These are phyloP conservation scores for Boletales sp. DNA, from an alignment of 768 basidiomycete species.

Conservation along the genomic window DNA sequence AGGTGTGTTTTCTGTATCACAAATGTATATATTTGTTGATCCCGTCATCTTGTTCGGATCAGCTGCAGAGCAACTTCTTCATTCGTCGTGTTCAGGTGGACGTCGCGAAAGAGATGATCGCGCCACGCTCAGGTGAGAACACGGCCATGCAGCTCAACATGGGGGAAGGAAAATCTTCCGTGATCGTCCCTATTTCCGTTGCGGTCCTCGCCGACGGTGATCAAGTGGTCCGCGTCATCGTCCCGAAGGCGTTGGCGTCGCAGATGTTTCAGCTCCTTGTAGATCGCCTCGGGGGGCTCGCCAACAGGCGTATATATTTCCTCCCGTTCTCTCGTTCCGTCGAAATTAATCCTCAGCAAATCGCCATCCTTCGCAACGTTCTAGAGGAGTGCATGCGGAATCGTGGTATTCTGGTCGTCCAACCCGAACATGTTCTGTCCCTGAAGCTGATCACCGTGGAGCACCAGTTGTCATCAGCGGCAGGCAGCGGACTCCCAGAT, in stretches of 20 bases:
- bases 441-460: slow-evolving; percentile 38
- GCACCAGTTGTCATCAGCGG: slow-evolving; percentile 9
- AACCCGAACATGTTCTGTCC: slow-evolving; percentile 52
- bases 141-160: slow-evolving; percentile 48
- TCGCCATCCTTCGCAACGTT: slow-evolving; percentile 1
- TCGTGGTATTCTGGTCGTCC: slow-evolving; percentile 41
- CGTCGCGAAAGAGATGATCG: slow-evolving; percentile 32
- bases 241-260: slow-evolving; percentile 28
- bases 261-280: slow-evolving; percentile 34
- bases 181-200: slow-evolving; percentile 33
- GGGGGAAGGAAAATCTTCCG: slow-evolving; percentile 51
- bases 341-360: slow-evolving; percentile 19
- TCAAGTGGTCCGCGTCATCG: slow-evolving; percentile 30
- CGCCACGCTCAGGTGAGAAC: slow-evolving; percentile 27
- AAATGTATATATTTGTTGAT: background rate
- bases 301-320: slow-evolving; percentile 31
- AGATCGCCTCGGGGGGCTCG: slow-evolving; percentile 29
- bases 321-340: slow-evolving; percentile 31
- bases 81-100: slow-evolving; percentile 26
- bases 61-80: slow-evolving; percentile 26
- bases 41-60: slow-evolving; percentile 11
- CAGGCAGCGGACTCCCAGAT: slow-evolving; percentile 9
- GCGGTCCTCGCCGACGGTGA: slow-evolving; percentile 25
- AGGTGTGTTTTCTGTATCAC: slow-evolving; percentile 3
- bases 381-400: slow-evolving; percentile 30